Evolutionary conservation across 2,329 filamentous ascomycete genomes (phyloP), one percentile per base, ranked within the genome.

Genomic region (Penicillium decumbens): DNA sequence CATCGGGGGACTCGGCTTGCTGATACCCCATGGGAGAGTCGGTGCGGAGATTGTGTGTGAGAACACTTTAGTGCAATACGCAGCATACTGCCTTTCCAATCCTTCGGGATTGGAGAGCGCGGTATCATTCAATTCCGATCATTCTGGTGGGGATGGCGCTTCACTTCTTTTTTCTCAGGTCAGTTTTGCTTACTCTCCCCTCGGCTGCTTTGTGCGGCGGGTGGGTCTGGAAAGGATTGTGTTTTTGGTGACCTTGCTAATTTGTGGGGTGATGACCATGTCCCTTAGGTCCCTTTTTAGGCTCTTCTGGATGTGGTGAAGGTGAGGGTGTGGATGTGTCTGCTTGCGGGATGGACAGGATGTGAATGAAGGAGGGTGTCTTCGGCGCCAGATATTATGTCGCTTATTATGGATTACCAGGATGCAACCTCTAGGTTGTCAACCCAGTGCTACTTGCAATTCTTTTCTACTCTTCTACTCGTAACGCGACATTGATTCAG

Each of bases 41-140:
- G 80, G 87, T 90, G 88, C 87, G 88, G 87, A 92, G 88, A 91
- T 92, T 84, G 88, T 91, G 80, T 81, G 80, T 81, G 76, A 77
- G 72, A 83, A 84, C 83, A 89, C 88, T 90, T 89, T 79, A 93
- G 89, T 92, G 86, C 89, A 89, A 93, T 93, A 89, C 87, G 88
- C 87, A 81, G 88, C 88, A 83, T 91, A 77, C 78, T 51, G 63
- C 67, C 60, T 62, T 69, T 66, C 68, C 65, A 64, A 65, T 65
- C 66, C 32, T 49, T 45, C 53, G 53, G 41, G 35, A 28, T 47
- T 50, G 56, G 65, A 30, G 64, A 70, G 68, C 59, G 61, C 71
- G 67, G 75, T 79, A 84, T 84, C 78, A 89, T 88, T 89, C 87
- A 85, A 91, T 90, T 90, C 87, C 85, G 87, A 89, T 91, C 84